Conservation (phyloP, 345 rosid species). For the Eucalyptus marginata region DNA sequence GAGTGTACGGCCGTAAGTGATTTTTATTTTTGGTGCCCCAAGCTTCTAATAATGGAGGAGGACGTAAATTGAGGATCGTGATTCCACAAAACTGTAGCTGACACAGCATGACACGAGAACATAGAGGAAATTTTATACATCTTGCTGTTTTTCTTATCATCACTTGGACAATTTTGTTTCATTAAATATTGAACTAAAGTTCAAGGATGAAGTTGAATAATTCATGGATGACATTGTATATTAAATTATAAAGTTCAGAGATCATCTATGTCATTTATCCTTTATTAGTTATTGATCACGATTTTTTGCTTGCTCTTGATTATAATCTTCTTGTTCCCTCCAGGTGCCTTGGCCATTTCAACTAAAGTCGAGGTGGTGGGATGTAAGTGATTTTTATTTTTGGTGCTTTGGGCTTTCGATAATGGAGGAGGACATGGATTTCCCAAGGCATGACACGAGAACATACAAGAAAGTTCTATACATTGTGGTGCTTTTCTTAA, state of each 20-base stretch:
- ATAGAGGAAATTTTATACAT: no score
- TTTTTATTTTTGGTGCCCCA: accelerated
- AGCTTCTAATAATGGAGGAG: no score
- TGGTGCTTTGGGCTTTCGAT: not conserved
- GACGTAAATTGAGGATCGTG: no score
- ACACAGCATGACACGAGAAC: accelerated
- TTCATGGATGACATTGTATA: accelerated
- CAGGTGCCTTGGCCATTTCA: no score
- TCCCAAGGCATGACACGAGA: not conserved
- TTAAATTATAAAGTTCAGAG: no score
- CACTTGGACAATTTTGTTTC: accelerated
- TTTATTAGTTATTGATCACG: no score
- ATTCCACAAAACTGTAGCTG: accelerated
- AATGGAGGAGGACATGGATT: not conserved
- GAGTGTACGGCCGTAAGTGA: not conserved
- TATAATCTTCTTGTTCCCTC: no score
- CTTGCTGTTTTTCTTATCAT: no score
- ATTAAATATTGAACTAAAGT: no score
- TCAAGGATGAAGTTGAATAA: no score
- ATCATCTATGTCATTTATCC: accelerated
- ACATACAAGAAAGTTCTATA: accelerated
- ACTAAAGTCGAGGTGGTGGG: no score
- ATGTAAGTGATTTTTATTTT: not conserved
- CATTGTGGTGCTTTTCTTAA: not conserved
- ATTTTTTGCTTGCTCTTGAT: no score